Conservation (phyloP, 192 early-diverging fungal species). For the Backusella westeae region DNA sequence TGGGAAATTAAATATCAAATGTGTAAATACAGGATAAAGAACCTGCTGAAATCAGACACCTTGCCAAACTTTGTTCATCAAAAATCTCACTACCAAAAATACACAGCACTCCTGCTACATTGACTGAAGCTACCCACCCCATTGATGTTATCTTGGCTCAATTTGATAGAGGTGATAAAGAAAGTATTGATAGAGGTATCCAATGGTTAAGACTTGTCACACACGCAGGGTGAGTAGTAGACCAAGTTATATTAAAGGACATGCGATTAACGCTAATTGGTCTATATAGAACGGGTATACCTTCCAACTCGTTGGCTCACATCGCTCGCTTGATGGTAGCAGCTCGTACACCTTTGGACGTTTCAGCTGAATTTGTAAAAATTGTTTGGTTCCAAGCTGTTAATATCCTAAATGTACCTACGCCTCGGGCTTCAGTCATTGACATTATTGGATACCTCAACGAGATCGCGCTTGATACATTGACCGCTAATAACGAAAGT, state of each 20-base stretch:
- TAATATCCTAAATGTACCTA: constrained; percentile 22
- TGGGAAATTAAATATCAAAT: background rate
- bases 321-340: constrained; percentile 27
- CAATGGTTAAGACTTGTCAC: constrained; percentile 37
- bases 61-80: constrained; percentile 17
- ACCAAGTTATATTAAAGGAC: background rate
- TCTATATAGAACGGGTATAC: constrained; percentile 37
- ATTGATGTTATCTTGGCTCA: constrained; percentile 22
- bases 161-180: constrained; percentile 25
- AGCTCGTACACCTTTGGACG: constrained; percentile 17
- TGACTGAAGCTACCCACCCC: constrained; percentile 16
- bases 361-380: constrained; percentile 29
- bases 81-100: background rate
- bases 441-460: constrained; percentile 38
- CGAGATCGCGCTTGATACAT: constrained; percentile 22
- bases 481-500: constrained; percentile 23
- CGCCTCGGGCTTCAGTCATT: constrained; percentile 26
- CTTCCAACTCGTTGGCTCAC: constrained; percentile 29
- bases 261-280: background rate
- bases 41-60: constrained; percentile 12
- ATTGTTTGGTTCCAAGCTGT: constrained; percentile 44
- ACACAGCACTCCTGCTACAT: background rate
- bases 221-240: constrained; percentile 33
- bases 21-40: constrained; percentile 13
- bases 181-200: constrained; percentile 32